Evolutionary conservation across 2,329 filamentous ascomycete genomes (phyloP).

Genomic region (Stenocarpella maydis): DNA sequence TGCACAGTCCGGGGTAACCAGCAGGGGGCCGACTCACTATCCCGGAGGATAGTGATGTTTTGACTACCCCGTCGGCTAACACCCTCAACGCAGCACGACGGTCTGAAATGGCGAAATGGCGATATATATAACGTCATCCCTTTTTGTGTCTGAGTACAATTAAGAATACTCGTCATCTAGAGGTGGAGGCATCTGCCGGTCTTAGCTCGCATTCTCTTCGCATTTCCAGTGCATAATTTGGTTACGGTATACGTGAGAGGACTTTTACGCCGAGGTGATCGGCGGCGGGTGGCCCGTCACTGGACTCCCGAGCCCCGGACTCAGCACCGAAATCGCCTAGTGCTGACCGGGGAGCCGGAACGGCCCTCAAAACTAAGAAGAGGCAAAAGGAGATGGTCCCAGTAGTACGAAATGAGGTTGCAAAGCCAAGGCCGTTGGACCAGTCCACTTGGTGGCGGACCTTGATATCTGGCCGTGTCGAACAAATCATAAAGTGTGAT

Average conservation of each 20-base stretch:
- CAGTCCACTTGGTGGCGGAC: not conserved
- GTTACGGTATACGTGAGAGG: not conserved
- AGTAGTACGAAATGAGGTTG: slow-evolving; percentile 4
- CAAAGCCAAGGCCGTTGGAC: not conserved
- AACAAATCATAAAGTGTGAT: not conserved
- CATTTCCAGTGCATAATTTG: not conserved
- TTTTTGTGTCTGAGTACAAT: not conserved
- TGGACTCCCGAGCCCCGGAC: not conserved
- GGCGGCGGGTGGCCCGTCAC: not conserved
- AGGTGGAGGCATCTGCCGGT: not conserved
- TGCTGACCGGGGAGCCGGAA: slow-evolving; percentile 1
- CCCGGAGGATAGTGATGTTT: not conserved
- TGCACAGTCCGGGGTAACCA: not conserved
- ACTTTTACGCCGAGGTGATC: slow-evolving; percentile 6
- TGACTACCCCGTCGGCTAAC: not conserved
- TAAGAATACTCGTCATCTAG: not conserved
- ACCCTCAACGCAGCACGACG: not conserved
- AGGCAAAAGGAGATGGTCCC: not conserved
- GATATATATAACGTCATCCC: not conserved
- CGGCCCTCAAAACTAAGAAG: not conserved
- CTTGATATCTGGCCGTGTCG: not conserved
- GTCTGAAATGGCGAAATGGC: not conserved
- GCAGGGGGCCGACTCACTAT: not conserved
- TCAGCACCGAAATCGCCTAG: not conserved
- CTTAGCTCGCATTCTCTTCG: not conserved